Evolutionary conservation across 306 rosid species (phyloP), one percentile per base, ranked within the genome.

Genomic region (Crataegus laevigata): DNA sequence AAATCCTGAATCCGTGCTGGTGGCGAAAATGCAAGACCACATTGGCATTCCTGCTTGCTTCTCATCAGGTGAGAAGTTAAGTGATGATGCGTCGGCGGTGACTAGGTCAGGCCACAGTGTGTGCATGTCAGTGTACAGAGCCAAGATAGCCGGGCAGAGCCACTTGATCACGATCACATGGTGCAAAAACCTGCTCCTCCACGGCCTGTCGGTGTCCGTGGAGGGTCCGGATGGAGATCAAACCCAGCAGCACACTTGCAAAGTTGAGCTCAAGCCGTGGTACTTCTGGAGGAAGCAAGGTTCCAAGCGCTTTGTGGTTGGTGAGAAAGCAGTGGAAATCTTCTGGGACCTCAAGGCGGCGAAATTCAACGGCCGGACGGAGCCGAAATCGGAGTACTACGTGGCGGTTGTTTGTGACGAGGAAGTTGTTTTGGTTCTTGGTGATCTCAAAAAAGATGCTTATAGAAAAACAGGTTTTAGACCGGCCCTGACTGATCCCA

Each of bases 231-330:
- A 83, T 45, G 89, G 96, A 65, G 96, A 90, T 50, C 54, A 50
- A 50, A 50, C 21, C 54, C 54, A 50, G 54, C 54, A 15, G 54
- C 54, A 50, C 72, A 75, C 76, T 63, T 93, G 93, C 91, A 93
- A 90, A 75, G 88, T 93, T 38, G 98, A 93, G 90, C 87, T 90
- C 29, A 93, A 93, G 86, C 98, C 98, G 17, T 93, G 98, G 98
- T 87, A 86, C 66, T 93, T 93, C 65, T 90, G 96, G 98, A 87
- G 93, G 61, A 93, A 90, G 73, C 92, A 90, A 67, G 96, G 98
- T 5, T 89, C 91, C 25, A 93, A 89, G 81, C 76, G 86, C 11
- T 88, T 93, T 59, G 12, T 70, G 1, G 91, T 90, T 18, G 96
- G 89, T 19, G 86, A 85, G 3, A 89, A 86, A 76, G 76, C 79